Evolutionary conservation across 2,329 filamentous ascomycete species (phyloP), one percentile per base, ranked within the genome.

Genomic region (Pyrenophora tritici-repentis): DNA sequence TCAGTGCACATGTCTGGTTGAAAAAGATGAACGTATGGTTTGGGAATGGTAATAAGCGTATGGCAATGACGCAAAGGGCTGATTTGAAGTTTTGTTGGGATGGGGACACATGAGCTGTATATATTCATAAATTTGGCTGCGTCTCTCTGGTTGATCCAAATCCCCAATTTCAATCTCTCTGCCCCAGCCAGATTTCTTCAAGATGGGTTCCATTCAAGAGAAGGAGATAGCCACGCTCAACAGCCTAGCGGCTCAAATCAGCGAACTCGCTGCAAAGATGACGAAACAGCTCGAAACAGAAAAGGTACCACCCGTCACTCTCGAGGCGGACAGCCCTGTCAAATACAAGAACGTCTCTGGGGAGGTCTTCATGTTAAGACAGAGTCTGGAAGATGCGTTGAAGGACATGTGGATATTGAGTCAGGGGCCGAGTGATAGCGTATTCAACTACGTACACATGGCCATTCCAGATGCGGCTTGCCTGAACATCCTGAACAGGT

Each of bases 401-500:
- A 77, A 70, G 22, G 78, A 82, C 44, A 70, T 81, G 67, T 75
- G 70, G 56, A 77, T 77, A 42, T 60, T 82, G 3, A 72, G 73
- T 6, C 76, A 79, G 43, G 79, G 79, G 0, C 79, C 79, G 0
- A 80, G 77, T 53, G 79, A 81, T 62, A 80, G 78, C 47, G 73
- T 80, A 18, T 80, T 79, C 53, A 70, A 70, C 39, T 70, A 70
- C 45, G 62, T 61, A 10, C 67, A 70, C 35, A 66, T 57, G 42
- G 70, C 64, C 29, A 72, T 79, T 40, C 78, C 78, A 2, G 78
- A 81, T 53, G 70, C 74, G 3, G 71, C 76, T 6, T 60, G 58
- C 26, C 71, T 82, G 32, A 79, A 80, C 56, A 67, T 80, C 12
- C 67, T 82, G 13, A 82, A 82, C 61, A 70, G 79, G 55, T 82